Percentiles rank a stretch among this genome's conserved stretches.
These are phyloP conservation scores for Pseudotulostoma volvatum DNA, from an alignment of 495 filamentous ascomycete species.

Conservation along the genomic window DNA sequence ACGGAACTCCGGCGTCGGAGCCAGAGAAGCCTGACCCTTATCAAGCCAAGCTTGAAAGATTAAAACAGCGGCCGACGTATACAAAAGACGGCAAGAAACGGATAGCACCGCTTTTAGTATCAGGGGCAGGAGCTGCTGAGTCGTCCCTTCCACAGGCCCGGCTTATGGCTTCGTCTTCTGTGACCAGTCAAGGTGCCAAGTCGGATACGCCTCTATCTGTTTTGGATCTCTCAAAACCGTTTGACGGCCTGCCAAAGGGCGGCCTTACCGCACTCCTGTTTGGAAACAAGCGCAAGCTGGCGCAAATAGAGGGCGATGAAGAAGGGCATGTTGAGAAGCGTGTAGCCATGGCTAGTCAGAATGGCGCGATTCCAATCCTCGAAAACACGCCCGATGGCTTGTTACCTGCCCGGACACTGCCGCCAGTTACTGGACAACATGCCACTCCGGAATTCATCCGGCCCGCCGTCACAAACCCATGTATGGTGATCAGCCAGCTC, in stretches of 20 bases:
- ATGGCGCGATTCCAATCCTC: constrained; percentile 57
- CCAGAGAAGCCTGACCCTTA: constrained; percentile 42
- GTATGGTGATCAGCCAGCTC: constrained; percentile 66
- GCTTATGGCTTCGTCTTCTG: constrained; percentile 51
- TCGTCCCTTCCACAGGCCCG: constrained; percentile 78
- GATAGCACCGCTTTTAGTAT: constrained; percentile 81
- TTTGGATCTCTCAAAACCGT: constrained; percentile 85
- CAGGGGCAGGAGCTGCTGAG: constrained; percentile 61
- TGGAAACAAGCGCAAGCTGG: constrained; percentile 81
- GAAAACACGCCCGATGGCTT: constrained; percentile 62
- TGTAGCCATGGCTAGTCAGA: constrained; percentile 34
- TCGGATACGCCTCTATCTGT: constrained; percentile 69
- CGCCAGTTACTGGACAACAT: constrained; percentile 39
- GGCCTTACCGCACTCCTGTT: constrained; percentile 71
- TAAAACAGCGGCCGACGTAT: constrained; percentile 83
- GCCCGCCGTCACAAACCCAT: constrained; percentile 70
- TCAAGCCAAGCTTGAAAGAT: constrained; percentile 50
- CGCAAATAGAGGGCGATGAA: constrained; percentile 46
- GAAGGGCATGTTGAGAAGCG: constrained; percentile 53
- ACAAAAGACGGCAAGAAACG: constrained; percentile 97
- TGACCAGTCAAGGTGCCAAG: constrained; percentile 35
- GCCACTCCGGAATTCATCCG: constrained; percentile 75
- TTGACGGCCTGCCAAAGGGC: constrained; percentile 81
- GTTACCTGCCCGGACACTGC: constrained; percentile 42
- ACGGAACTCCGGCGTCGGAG: constrained; percentile 29